Evolutionary conservation across 352 stramenopile genomes (phyloP).

Genomic region (Pythium dissimile): DNA sequence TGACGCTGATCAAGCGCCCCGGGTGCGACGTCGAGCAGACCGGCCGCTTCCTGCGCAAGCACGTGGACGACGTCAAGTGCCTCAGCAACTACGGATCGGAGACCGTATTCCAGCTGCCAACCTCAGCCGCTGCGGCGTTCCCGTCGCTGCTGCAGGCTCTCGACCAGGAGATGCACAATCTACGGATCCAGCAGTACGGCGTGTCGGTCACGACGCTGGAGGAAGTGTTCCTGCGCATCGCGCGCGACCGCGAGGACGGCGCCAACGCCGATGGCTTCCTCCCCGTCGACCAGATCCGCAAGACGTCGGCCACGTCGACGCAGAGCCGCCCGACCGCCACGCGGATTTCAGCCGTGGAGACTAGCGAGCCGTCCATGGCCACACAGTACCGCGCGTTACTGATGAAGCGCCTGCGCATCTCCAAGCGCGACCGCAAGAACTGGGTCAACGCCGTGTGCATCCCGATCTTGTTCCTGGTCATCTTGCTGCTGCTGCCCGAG

Average conservation of each 20-base stretch:
- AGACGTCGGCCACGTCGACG: constrained; percentile 34
- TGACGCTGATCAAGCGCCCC: constrained; percentile 55
- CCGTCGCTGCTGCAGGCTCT: constrained; percentile 88
- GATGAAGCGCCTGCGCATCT: constrained; percentile 57
- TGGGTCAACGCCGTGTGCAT: constrained; percentile 55
- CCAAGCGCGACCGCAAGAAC: constrained; percentile 62
- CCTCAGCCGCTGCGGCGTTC: constrained; percentile 78
- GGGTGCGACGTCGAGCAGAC: constrained; percentile 36
- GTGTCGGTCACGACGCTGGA: constrained; percentile 97
- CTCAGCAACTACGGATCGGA: constrained; percentile 94
- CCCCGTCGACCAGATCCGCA: constrained; percentile 40
- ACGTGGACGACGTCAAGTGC: constrained; percentile 65
- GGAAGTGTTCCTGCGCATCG: constrained; percentile 95
- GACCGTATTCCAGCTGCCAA: constrained; percentile 93
- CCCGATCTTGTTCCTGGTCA: constrained; percentile 29
- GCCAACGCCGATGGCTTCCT: constrained; percentile 97
- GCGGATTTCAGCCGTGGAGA: constrained; percentile 47
- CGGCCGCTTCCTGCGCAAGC: constrained; percentile 39
- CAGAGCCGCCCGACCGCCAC: constrained; percentile 27
- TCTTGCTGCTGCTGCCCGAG: constrained; percentile 34
- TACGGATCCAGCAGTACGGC: constrained; percentile 64
- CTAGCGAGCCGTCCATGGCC: constrained; percentile 29
- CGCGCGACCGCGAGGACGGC: constrained; percentile 60
- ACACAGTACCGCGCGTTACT: constrained; percentile 47
- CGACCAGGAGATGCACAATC: constrained; percentile 33